Percentiles rank a stretch among this genome's conserved stretches.
Evolutionary conservation across 2,329 filamentous ascomycete species (phyloP).

Genomic region (Ophiocordyceps polyrhachis-furcata): DNA sequence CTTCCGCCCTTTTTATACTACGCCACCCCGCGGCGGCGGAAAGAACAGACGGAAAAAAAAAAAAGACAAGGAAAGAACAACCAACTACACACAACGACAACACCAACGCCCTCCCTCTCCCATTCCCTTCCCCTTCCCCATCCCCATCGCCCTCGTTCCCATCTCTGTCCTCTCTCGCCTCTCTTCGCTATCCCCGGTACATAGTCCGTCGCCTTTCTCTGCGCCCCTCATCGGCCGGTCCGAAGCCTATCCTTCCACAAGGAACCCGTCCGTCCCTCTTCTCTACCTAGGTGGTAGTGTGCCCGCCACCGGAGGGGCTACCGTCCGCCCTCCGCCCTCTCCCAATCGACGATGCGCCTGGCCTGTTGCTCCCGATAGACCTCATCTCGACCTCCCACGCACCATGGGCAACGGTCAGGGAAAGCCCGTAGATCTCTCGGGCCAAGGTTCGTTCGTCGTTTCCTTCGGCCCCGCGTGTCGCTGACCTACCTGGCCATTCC

Average conservation of each 20-base stretch:
- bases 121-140: too few relatives aligned
- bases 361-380: slow-evolving; percentile 8
- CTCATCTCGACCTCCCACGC: slow-evolving; percentile 7
- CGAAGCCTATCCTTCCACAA: background rate
- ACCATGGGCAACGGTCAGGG: slow-evolving; percentile 97
- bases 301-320: background rate
- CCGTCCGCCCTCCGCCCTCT: background rate
- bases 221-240: background rate
- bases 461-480: background rate
- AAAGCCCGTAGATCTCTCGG: slow-evolving; percentile 80
- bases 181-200: background rate
- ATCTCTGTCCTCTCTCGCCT: background rate
- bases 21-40: background rate
- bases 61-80: too few relatives aligned
- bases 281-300: background rate
- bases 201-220: background rate
- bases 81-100: background rate
- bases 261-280: background rate
- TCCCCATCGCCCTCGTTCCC: background rate
- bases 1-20: background rate
- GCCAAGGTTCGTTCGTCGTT: slow-evolving; percentile 48
- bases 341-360: slow-evolving; percentile 8
- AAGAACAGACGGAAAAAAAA: too few relatives aligned
- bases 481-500: background rate
- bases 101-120: background rate